Percentiles rank a stretch among this genome's conserved stretches.
These are phyloP conservation scores for Epichloe gansuensis DNA, from an alignment of 2,329 filamentous ascomycete species.

Conservation along the genomic window DNA sequence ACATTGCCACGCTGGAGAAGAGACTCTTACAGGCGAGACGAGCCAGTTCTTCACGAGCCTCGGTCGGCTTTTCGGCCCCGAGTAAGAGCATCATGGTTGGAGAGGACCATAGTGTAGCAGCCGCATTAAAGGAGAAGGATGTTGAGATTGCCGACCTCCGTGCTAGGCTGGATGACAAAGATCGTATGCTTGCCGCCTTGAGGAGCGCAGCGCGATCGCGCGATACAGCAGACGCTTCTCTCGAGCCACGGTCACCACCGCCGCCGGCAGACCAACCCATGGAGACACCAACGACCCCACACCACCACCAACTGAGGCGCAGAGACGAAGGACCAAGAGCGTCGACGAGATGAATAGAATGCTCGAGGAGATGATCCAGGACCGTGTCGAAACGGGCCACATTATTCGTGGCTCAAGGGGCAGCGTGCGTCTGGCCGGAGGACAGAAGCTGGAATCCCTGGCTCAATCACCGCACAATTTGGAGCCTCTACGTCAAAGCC, in stretches of 20 bases:
- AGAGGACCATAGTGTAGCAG: constrained; percentile 64
- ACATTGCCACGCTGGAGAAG: constrained; percentile 89
- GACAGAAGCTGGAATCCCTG: constrained; percentile 27
- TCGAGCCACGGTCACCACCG: constrained; percentile 20
- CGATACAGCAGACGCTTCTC: constrained; percentile 56
- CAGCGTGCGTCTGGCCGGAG: constrained; percentile 48
- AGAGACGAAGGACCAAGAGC: constrained; percentile 50
- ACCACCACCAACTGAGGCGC: constrained; percentile 9
- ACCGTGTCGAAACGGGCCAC: constrained; percentile 67
- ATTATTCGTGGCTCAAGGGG: constrained; percentile 54
- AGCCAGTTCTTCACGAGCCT: constrained; percentile 80
- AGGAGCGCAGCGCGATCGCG: constrained; percentile 76
- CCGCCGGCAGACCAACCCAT: constrained; percentile 7
- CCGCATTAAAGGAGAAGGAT: constrained; percentile 76
- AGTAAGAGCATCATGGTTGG: constrained; percentile 57
- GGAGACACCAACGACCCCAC: constrained; percentile 14
- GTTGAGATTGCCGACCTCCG: constrained; percentile 85
- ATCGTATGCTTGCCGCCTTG: constrained; percentile 80
- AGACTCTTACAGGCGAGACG: constrained; percentile 79
- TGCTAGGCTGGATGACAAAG: constrained; percentile 83
- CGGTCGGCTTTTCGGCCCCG: constrained; percentile 52
- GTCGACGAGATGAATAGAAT: constrained; percentile 90
- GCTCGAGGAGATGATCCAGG: constrained; percentile 92
- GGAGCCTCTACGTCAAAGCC: constrained; percentile 28
- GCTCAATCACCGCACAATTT: constrained; percentile 22